Conservation (phyloP, 805 yeast species). For the Candida tibetensis region DNA sequence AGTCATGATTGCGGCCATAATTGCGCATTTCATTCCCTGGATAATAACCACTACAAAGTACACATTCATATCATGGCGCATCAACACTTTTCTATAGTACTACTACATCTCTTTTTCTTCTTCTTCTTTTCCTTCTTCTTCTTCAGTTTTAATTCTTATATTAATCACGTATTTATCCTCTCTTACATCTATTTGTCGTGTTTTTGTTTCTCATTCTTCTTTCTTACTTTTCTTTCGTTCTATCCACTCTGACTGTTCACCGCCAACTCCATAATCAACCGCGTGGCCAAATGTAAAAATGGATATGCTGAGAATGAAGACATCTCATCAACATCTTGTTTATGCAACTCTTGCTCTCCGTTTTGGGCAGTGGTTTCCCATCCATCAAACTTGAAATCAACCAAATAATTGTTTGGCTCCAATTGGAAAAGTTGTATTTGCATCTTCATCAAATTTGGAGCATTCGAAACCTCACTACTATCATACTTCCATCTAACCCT, state of each 20-base stretch:
- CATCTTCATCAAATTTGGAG: constrained; percentile 90
- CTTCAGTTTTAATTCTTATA: no score
- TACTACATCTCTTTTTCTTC: no score
- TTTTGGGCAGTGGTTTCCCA: constrained; percentile 63
- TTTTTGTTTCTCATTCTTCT: no score
- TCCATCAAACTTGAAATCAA: constrained; percentile 96
- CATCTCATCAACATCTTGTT: constrained; percentile 59
- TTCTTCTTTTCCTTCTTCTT: no score
- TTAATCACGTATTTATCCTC: no score
- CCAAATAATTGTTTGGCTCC: constrained; percentile 93
- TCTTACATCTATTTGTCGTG: no score
- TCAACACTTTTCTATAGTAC: no score
- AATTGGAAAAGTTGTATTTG: constrained; percentile 93
- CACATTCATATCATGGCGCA: no score
- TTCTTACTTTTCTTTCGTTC: no score
- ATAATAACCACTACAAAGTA: no score
- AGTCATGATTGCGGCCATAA: no score
- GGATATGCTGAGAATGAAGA: constrained; percentile 95
- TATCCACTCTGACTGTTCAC: constrained; percentile 73
- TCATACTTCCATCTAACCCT: constrained; percentile 87
- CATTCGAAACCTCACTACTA: constrained; percentile 29
- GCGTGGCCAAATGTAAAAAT: constrained; percentile 86
- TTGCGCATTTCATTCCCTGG: no score
- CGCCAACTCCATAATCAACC: constrained; percentile 93
- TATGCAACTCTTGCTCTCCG: constrained; percentile 22